A percentile compares a stretch with the other conserved stretches of the same genome.
Evolutionary conservation across 441 rosid species (phyloP).

Genomic region (Pelargonium fulgidum): DNA sequence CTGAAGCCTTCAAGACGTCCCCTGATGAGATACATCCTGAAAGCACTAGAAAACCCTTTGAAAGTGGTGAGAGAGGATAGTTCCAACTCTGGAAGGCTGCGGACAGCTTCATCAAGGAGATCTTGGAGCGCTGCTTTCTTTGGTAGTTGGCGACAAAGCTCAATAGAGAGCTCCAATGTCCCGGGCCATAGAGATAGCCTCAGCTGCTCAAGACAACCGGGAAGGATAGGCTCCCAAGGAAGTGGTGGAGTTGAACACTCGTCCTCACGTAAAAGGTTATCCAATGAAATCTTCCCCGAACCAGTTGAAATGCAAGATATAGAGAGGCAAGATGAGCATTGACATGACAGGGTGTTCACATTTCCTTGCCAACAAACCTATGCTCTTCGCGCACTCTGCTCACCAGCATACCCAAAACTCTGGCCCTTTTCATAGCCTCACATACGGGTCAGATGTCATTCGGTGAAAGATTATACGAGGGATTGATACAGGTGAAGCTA

Average conservation of each 20-base stretch:
- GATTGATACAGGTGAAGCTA: no score
- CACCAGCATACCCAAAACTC: no score
- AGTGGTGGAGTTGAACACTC: conserved; percentile 59
- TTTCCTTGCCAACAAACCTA: no score
- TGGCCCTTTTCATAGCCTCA: no score
- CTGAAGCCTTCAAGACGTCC: conserved; percentile 91
- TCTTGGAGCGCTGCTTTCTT: conserved; percentile 86
- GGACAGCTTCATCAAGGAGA: conserved; percentile 70
- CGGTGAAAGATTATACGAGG: no score
- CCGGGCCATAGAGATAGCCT: conserved; percentile 29
- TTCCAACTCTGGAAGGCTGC: conserved; percentile 56
- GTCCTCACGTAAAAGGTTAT: conserved; percentile 57
- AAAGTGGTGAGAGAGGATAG: conserved; percentile 82
- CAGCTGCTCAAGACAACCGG: conserved; percentile 52
- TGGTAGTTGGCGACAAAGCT: conserved; percentile 86
- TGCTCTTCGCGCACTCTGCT: no score
- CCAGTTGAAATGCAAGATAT: conserved; percentile 38
- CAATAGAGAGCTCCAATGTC: conserved; percentile 48
- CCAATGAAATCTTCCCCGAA: conserved; percentile 80
- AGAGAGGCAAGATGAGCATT: conserved; percentile 44
- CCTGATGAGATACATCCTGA: conserved; percentile 74
- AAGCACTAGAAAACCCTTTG: conserved; percentile 84
- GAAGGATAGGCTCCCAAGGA: conserved; percentile 63
- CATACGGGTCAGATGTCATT: no score
- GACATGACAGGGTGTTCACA: no score